Conservation (phyloP, 805 yeast genomes). For the Sugiyamaella boreocaroliniensis region DNA sequence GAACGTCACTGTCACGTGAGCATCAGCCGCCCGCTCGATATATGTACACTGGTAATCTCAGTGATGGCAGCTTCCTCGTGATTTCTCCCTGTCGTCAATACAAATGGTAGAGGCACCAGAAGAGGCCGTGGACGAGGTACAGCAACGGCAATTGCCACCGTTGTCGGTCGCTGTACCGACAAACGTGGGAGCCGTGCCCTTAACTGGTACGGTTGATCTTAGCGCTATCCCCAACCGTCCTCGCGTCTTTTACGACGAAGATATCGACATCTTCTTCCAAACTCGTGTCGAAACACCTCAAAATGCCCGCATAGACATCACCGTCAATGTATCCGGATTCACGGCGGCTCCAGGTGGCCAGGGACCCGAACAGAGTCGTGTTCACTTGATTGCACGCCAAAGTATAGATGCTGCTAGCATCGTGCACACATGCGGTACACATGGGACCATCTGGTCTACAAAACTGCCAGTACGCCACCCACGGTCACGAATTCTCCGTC, state of each 20-base stretch:
- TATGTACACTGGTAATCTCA: neutral
- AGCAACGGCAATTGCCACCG: neutral
- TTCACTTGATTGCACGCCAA: neutral
- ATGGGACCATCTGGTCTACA: neutral
- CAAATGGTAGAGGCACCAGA: neutral
- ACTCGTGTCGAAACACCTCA: neutral
- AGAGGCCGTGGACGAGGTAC: neutral
- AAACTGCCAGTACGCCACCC: slow-evolving; percentile 16
- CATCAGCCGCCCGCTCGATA: neutral
- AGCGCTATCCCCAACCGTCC: slow-evolving; percentile 1
- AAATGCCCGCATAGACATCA: neutral
- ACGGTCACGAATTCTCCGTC: slow-evolving; percentile 13
- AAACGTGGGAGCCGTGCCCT: neutral
- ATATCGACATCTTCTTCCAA: neutral
- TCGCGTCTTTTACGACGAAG: slow-evolving; percentile 18
- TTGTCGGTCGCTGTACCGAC: neutral
- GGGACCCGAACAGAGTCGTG: neutral
- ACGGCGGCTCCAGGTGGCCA: neutral
- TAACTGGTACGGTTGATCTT: neutral
- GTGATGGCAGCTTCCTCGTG: neutral
- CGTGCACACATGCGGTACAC: neutral
- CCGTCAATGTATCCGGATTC: neutral
- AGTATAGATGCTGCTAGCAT: neutral
- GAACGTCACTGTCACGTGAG: neutral
- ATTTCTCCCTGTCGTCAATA: neutral